A percentile compares a stretch with the other conserved stretches of the same genome.
These are phyloP conservation scores for Cryptococcus sp. DNA, from an alignment of 1,284 basidiomycete species.

Conservation along the genomic window DNA sequence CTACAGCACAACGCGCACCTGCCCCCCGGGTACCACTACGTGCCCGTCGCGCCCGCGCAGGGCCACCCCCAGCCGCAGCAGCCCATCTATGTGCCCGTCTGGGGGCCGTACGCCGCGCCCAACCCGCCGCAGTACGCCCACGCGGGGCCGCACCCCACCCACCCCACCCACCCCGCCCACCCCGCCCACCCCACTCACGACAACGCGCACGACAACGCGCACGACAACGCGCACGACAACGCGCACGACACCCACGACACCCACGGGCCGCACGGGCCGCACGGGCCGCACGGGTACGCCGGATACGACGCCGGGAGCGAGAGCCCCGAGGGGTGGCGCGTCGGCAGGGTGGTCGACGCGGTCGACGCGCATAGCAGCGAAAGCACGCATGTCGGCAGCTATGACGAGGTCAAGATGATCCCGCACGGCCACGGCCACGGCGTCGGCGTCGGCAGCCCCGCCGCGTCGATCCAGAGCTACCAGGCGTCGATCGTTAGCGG, in stretches of 20 bases:
- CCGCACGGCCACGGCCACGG: not conserved
- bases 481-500: slow-evolving; percentile 15
- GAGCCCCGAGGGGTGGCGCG: not conserved
- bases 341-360: not conserved
- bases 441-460: slow-evolving; percentile 5
- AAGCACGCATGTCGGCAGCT: slow-evolving; percentile 7
- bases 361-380: slow-evolving; percentile 11
- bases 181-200: not conserved
- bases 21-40: slow-evolving; percentile 34
- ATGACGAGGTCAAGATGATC: slow-evolving; percentile 13
- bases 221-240: not conserved
- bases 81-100: slow-evolving; percentile 24
- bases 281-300: not conserved
- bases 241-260: not conserved
- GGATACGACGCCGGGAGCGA: not conserved
- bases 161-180: slow-evolving; percentile 1
- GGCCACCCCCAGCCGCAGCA: slow-evolving; percentile 18
- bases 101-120: slow-evolving; percentile 19
- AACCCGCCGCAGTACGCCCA: slow-evolving; percentile 6
- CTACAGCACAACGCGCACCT: slow-evolving; percentile 10
- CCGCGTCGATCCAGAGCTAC: slow-evolving; percentile 8
- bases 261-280: slow-evolving; percentile 1
- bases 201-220: slow-evolving; percentile 2
- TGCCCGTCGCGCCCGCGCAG: slow-evolving; percentile 22
- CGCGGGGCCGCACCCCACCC: not conserved